These are phyloP conservation scores for Trypanosoma platydactyli DNA, from an alignment of 208 protist species.

Conservation along the genomic window DNA sequence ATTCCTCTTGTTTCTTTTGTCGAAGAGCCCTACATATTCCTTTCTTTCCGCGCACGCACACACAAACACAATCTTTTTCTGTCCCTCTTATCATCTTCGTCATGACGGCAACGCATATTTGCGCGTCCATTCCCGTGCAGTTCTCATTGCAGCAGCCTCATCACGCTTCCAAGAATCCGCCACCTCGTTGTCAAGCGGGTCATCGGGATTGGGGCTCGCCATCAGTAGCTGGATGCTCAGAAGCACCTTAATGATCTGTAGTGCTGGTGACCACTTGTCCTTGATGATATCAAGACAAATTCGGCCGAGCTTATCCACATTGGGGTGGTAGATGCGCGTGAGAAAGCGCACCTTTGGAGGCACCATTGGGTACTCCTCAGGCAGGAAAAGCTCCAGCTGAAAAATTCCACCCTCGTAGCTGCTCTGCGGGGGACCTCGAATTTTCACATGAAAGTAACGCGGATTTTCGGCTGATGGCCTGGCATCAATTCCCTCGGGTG, in stretches of 20 bases:
- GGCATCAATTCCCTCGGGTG: slow-evolving; percentile 83
- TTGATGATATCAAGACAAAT: slow-evolving; percentile 99
- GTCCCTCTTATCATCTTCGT: not conserved
- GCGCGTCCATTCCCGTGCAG: slow-evolving; percentile 80
- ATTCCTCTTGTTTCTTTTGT: too few species aligned
- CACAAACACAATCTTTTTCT: slow-evolving; percentile 6
- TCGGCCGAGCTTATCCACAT: slow-evolving; percentile 97
- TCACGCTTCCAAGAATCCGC: slow-evolving; percentile 92
- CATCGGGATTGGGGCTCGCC: slow-evolving; percentile 99
- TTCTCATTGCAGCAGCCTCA: slow-evolving; percentile 60
- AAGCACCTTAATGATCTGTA: slow-evolving; percentile 99
- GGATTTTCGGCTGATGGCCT: slow-evolving; percentile 81
- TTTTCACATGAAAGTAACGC: slow-evolving; percentile 88
- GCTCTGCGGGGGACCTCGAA: slow-evolving; percentile 84
- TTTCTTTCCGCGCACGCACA: slow-evolving; percentile 13
- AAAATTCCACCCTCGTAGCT: slow-evolving; percentile 92
- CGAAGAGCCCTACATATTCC: not conserved
- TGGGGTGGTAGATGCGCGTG: slow-evolving; percentile 99
- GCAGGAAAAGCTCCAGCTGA: slow-evolving; percentile 82
- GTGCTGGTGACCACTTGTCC: slow-evolving; percentile 99
- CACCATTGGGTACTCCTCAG: slow-evolving; percentile 95
- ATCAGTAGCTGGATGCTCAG: slow-evolving; percentile 99
- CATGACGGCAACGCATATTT: slow-evolving; percentile 49
- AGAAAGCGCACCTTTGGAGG: slow-evolving; percentile 98
- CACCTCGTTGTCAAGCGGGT: slow-evolving; percentile 98